A percentile compares a stretch with the other conserved stretches of the same genome.
phyloP scores from a whole-genome alignment of 2,329 filamentous ascomycete genomes.

The Aspergillus sp. region DNA sequence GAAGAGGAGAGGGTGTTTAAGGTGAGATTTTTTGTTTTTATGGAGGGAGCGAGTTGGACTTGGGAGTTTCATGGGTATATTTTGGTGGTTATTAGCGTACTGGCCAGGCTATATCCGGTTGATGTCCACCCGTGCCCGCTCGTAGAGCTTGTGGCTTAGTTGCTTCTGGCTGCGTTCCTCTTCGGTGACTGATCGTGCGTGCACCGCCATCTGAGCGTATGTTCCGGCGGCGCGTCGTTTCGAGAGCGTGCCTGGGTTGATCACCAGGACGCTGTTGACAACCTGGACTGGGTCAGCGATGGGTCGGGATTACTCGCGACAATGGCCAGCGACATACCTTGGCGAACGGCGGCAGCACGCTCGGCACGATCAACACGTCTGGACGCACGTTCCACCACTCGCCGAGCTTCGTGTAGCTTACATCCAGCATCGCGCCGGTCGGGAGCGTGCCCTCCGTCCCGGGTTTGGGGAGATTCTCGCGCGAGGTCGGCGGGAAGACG shows the following conservation, averaged over 20 bases:
- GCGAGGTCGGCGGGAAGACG: slow-evolving; percentile 69
- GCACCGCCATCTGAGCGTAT: slow-evolving; percentile 68
- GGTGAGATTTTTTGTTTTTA: slow-evolving; percentile 14
- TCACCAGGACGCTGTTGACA: slow-evolving; percentile 75
- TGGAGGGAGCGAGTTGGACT: neutral
- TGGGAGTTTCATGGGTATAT: no score
- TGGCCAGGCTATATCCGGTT: slow-evolving; percentile 53
- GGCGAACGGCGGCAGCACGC: slow-evolving; percentile 73
- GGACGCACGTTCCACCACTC: slow-evolving; percentile 83
- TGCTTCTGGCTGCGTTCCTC: slow-evolving; percentile 50
- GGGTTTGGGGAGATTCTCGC: slow-evolving; percentile 57
- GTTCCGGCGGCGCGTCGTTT: slow-evolving; percentile 79
- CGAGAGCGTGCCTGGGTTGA: slow-evolving; percentile 82
- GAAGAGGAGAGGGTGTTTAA: slow-evolving; percentile 28
- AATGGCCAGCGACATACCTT: slow-evolving; percentile 50
- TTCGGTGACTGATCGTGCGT: slow-evolving; percentile 53
- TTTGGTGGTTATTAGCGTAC: neutral
- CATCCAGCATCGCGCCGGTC: slow-evolving; percentile 70
- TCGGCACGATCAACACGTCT: slow-evolving; percentile 76
- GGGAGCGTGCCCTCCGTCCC: slow-evolving; percentile 51
- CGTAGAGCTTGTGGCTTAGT: slow-evolving; percentile 66
- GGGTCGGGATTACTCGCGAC: neutral
- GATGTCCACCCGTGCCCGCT: slow-evolving; percentile 79
- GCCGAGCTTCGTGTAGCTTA: slow-evolving; percentile 75
- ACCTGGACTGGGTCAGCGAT: slow-evolving; percentile 49